These are phyloP conservation scores for Pichia cephalocereana DNA, from an alignment of 805 yeast species.

Conservation along the genomic window DNA sequence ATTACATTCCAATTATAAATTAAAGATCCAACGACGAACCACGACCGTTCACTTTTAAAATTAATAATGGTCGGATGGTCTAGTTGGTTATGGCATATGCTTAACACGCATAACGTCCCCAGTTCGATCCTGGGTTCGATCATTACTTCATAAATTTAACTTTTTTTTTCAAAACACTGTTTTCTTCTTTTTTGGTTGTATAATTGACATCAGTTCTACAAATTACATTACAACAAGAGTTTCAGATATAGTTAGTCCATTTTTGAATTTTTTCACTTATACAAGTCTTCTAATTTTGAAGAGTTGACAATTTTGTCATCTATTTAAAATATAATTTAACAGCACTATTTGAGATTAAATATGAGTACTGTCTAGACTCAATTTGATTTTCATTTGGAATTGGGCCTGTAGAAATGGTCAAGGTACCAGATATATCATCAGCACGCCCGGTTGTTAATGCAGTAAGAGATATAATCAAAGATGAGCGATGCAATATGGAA, in stretches of 20 bases:
- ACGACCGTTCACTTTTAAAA: too few relatives aligned
- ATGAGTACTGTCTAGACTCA: conserved; percentile 1
- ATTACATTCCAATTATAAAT: too few relatives aligned
- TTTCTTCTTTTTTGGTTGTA: neutral
- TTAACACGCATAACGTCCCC: conserved; percentile 99
- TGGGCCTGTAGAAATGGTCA: conserved; percentile 49
- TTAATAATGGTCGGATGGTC: conserved; percentile 84
- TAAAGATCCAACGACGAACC: too few relatives aligned
- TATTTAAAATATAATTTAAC: conserved; percentile 6
- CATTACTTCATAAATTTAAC: conserved; percentile 37
- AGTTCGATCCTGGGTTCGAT: conserved; percentile 99
- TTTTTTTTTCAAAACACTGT: neutral
- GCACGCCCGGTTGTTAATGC: conserved; percentile 79
- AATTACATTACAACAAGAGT: too few relatives aligned
- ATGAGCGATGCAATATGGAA: conserved; percentile 38
- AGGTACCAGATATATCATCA: conserved; percentile 67
- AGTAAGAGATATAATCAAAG: conserved; percentile 43
- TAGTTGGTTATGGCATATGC: conserved; percentile 99
- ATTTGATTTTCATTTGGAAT: neutral
- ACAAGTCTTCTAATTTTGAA: too few relatives aligned
- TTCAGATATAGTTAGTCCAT: too few relatives aligned
- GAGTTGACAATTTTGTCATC: neutral
- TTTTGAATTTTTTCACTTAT: too few relatives aligned
- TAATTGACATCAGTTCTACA: too few relatives aligned
- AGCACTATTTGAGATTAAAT: conserved; percentile 2